phyloP scores from a whole-genome alignment of 2,329 filamentous ascomycete species.

The Microdochium trichocladiopsis region DNA sequence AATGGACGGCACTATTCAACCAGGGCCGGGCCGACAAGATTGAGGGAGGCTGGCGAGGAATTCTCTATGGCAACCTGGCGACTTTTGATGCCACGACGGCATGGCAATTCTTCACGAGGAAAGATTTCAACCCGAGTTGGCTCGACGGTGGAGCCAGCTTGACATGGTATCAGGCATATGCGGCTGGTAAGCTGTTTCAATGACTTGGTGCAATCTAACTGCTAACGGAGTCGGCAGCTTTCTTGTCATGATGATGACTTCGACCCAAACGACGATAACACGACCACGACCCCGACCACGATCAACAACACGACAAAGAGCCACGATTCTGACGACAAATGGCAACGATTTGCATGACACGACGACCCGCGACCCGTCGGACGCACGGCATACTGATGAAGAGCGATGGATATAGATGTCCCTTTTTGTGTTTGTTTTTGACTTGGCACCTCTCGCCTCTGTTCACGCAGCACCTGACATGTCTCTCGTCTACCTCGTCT shows the following conservation, averaged over 20 bases:
- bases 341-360: background rate
- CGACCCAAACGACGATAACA: background rate
- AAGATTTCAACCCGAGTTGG: constrained; percentile 59
- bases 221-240: constrained; percentile 11
- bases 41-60: constrained; percentile 74
- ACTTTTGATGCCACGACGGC: constrained; percentile 63
- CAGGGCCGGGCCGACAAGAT: constrained; percentile 58
- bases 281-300: background rate
- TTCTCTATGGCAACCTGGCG: constrained; percentile 77
- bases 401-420: background rate
- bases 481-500: background rate
- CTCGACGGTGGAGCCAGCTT: constrained; percentile 76
- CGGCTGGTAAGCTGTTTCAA: constrained; percentile 53
- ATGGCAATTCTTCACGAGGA: constrained; percentile 67
- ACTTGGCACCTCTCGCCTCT: background rate
- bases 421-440: background rate
- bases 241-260: constrained; percentile 11
- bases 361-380: background rate
- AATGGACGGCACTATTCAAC: constrained; percentile 76
- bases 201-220: background rate
- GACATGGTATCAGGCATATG: constrained; percentile 79
- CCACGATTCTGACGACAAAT: background rate
- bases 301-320: background rate
- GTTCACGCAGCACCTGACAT: background rate
- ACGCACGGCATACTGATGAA: background rate